These are phyloP conservation scores for Xylariomycetidae sp. DNA, from an alignment of 2,329 filamentous ascomycete genomes.

Conservation along the genomic window DNA sequence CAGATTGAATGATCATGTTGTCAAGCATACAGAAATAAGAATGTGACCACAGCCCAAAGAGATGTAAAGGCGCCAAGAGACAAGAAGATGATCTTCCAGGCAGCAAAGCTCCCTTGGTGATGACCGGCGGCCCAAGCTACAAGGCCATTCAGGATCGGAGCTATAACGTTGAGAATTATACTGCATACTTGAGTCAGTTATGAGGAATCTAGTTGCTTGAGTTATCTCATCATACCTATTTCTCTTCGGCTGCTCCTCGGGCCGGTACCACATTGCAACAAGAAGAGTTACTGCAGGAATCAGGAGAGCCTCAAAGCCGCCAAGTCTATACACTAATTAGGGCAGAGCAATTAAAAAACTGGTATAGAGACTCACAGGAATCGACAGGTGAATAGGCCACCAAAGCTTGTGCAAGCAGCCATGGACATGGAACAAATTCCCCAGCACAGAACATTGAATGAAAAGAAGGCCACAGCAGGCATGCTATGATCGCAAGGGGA, in stretches of 20 bases:
- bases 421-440: conserved; percentile 15
- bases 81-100: conserved; percentile 24
- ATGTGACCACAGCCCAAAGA: conserved; percentile 17
- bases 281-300: conserved; percentile 18
- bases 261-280: conserved; percentile 18
- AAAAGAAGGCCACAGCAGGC: conserved; percentile 11
- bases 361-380: conserved; percentile 8
- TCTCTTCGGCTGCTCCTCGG: conserved; percentile 20
- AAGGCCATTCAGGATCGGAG: conserved; percentile 20
- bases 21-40: conserved; percentile 13
- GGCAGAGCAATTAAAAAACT: neutral
- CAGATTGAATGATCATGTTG: neutral
- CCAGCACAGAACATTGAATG: conserved; percentile 17
- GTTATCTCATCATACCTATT: conserved; percentile 7
- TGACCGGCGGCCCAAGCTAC: conserved; percentile 19
- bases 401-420: conserved; percentile 16
- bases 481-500: too few species aligned
- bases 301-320: conserved; percentile 16
- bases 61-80: conserved; percentile 17
- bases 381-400: conserved; percentile 14
- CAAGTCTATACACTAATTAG: conserved; percentile 6
- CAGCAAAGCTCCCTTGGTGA: conserved; percentile 13
- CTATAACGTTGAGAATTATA: conserved; percentile 19
- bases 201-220: neutral
- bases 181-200: conserved; percentile 1